phyloP scores from a whole-genome alignment of 1,284 basidiomycete genomes.

The Porogramme epimiltina region DNA sequence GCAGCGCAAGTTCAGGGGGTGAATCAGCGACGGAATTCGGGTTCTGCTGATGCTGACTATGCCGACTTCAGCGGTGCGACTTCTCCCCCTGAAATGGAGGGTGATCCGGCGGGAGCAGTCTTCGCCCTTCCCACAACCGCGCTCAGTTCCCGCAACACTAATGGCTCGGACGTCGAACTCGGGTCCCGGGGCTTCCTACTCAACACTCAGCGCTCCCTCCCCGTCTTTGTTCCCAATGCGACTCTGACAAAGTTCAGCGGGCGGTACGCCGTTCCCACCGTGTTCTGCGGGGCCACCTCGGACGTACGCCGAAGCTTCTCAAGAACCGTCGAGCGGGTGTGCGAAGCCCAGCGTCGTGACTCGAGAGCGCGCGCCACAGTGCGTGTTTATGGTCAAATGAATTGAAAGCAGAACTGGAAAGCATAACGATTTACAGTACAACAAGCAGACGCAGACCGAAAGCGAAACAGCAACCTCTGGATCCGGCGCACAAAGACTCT shows the following conservation, averaged over 20 bases:
- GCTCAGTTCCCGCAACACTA: background rate
- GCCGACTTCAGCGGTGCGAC: background rate
- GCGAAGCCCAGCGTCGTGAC: too few species aligned
- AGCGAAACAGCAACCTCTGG: background rate
- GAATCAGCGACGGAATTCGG: too few species aligned
- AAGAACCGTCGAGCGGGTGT: too few species aligned
- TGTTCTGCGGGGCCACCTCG: background rate
- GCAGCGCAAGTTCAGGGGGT: too few species aligned
- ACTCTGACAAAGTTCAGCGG: conserved; percentile 4
- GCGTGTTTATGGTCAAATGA: background rate
- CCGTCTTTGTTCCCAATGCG: conserved; percentile 6
- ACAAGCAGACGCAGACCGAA: background rate
- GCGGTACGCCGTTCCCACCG: background rate
- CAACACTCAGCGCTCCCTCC: conserved; percentile 6
- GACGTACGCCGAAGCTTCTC: too few species aligned
- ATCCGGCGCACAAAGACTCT: conserved; percentile 6
- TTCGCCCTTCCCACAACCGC: conserved; percentile 4
- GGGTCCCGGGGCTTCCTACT: too few species aligned
- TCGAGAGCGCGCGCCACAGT: background rate
- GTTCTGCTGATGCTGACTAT: too few species aligned
- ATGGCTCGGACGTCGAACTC: too few species aligned
- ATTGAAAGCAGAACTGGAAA: conserved; percentile 10
- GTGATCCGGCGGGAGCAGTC: conserved; percentile 15
- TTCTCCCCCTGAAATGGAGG: conserved; percentile 15
- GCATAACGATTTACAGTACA: conserved; percentile 7